A percentile compares a stretch with the other conserved stretches of the same genome.
These are phyloP conservation scores for Magnolia kwangsiensis DNA, from an alignment of 164 flowering plant genomes.

Conservation along the genomic window DNA sequence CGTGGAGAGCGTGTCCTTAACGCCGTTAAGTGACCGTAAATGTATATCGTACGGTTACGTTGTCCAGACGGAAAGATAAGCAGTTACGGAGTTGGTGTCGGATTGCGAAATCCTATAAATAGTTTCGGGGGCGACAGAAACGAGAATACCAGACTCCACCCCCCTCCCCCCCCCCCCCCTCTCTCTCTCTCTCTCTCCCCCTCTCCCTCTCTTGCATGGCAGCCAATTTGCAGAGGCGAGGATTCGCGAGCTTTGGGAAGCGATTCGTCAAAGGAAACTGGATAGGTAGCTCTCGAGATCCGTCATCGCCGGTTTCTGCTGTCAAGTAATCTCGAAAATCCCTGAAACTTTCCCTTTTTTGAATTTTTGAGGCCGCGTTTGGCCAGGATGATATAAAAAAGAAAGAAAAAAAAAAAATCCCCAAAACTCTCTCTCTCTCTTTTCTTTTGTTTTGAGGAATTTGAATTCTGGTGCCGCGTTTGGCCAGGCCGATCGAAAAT, in stretches of 20 bases:
- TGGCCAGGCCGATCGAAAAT: background rate
- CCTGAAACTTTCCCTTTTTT: background rate
- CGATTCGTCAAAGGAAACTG: constrained; percentile 34
- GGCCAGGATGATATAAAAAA: background rate
- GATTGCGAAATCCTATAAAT: background rate
- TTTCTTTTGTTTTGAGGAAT: too few relatives aligned
- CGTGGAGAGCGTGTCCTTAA: background rate
- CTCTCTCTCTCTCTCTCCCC: background rate
- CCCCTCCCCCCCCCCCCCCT: background rate
- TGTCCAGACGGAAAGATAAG: background rate
- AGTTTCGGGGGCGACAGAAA: background rate
- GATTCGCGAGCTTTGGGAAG: constrained; percentile 44
- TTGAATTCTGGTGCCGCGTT: background rate
- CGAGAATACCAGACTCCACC: background rate
- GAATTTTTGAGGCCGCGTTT: background rate
- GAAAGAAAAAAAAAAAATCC: too few relatives aligned
- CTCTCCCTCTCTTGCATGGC: constrained; percentile 30
- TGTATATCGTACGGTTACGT: background rate
- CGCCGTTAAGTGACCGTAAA: background rate
- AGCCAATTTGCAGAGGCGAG: constrained; percentile 38
- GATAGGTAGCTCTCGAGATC: constrained; percentile 13
- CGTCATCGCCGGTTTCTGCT: constrained; percentile 16
- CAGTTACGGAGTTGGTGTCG: background rate
- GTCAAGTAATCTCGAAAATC: constrained; percentile 1
- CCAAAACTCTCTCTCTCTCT: too few relatives aligned